Evolutionary conservation across 768 basidiomycete genomes (phyloP), one percentile per base, ranked within the genome.

Genomic region (Crucibulum laeve): DNA sequence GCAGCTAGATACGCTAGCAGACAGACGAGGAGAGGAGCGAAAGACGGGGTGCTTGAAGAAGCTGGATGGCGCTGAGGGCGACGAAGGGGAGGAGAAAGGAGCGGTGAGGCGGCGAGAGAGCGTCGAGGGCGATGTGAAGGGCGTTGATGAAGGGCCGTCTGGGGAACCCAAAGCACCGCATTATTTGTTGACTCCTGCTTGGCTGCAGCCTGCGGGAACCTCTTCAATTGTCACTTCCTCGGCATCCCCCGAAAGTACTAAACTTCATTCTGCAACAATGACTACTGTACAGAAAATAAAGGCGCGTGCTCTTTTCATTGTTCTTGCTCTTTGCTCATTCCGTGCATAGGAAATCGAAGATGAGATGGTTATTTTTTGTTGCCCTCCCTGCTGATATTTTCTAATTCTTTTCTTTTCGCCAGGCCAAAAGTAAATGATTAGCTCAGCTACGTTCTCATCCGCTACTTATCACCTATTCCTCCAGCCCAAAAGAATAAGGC

Each of bases 401-500:
- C 42, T 44, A 66, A 45, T 28, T 25, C 52, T 23, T 44, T 48
- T 52, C 44, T 39, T 50, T 23, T 37, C 18, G 19, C 10, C 61
- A 91, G 87, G 78, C 84, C 61, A 91, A 78, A 78, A 93, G 87
- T 90, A 74, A 59, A 75, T 71, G 40, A 43, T 34, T 40, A 13
- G 22, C 41, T 22, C 28, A 30, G 47, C 23, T 37, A 19, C 44
- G 40, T 28, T 38, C 33, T 18, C 28, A 34, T 40, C 19, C 14
- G 15, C 40, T 41, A 37, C 40, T 42, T 38, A 43, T 39, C 48
- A 60, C 42, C 58, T 48, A 23, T 36, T 18, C 39, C 40, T 53
- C n/a, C 63, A 92, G 90, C 90, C 59, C 90, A 92, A 75, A 92
- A 92, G 66, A 92, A 92, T 67, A 92, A 92, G 80, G 89, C 89